Conservation (phyloP, 2,329 filamentous ascomycete genomes). For the Venturia carpophila region DNA sequence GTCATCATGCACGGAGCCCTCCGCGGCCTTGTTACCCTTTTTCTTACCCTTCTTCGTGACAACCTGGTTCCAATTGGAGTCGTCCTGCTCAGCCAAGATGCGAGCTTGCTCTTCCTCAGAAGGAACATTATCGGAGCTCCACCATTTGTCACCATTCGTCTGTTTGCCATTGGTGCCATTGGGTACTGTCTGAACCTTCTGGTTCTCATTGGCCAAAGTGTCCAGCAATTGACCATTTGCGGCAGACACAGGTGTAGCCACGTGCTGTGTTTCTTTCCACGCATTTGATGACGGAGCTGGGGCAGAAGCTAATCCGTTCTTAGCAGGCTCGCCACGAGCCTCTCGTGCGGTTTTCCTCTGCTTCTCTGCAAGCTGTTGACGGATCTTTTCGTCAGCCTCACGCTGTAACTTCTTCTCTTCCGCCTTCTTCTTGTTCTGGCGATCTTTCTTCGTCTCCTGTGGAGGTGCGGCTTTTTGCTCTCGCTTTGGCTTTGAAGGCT, state of each 20-base stretch:
- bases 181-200: constrained; percentile 20
- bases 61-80: constrained; percentile 55
- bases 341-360: constrained; percentile 76
- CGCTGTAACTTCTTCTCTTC: constrained; percentile 69
- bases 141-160: constrained; percentile 29
- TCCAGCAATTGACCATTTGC: constrained; percentile 36
- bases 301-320: constrained; percentile 58
- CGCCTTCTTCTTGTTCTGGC: constrained; percentile 83
- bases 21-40: constrained; percentile 16
- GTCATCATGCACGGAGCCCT: not conserved
- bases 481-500: constrained; percentile 51
- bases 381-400: constrained; percentile 70
- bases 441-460: constrained; percentile 86
- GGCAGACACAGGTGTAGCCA: constrained; percentile 21
- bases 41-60: constrained; percentile 49
- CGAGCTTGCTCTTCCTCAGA: constrained; percentile 56
- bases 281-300: constrained; percentile 44
- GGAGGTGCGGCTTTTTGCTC: constrained; percentile 46
- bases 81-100: constrained; percentile 38
- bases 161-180: constrained; percentile 34
- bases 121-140: constrained; percentile 40
- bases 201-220: constrained; percentile 41
- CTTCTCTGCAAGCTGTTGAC: constrained; percentile 68
- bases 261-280: constrained; percentile 40
- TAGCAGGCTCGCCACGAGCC: constrained; percentile 72